These are phyloP conservation scores for Jamesozyma hellenica DNA, from an alignment of 805 yeast species.

Conservation along the genomic window DNA sequence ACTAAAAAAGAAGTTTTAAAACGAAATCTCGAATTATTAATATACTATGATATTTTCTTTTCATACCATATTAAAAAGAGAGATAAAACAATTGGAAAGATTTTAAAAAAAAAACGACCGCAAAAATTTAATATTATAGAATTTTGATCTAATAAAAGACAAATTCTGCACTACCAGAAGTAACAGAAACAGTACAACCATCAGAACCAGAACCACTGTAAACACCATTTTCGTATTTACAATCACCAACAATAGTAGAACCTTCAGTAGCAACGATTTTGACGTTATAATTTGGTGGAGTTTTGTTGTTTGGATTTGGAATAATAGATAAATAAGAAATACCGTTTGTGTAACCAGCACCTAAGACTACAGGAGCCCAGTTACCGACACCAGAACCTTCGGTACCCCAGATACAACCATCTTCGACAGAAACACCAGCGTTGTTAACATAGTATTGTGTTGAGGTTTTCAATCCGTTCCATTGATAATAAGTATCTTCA, in stretches of 20 bases:
- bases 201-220: slow-evolving; percentile 41
- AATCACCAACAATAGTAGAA: slow-evolving; percentile 58
- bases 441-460: slow-evolving; percentile 96
- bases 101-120: neutral
- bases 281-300: slow-evolving; percentile 62
- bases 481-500: slow-evolving; percentile 64
- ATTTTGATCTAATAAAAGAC: slow-evolving; percentile 43
- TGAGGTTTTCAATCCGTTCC: slow-evolving; percentile 78
- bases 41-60: too few relatives aligned
- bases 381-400: slow-evolving; percentile 78
- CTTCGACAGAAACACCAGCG: slow-evolving; percentile 84
- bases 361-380: slow-evolving; percentile 96
- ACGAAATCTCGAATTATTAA: too few relatives aligned
- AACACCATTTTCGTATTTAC: slow-evolving; percentile 73
- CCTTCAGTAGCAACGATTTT: slow-evolving; percentile 67
- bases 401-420: slow-evolving; percentile 94
- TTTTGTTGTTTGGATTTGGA: slow-evolving; percentile 86
- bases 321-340: slow-evolving; percentile 79
- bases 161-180: slow-evolving; percentile 50
- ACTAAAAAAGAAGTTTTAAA: too few relatives aligned
- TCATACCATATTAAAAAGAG: too few relatives aligned
- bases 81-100: neutral
- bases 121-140: too few relatives aligned
- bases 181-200: slow-evolving; percentile 71
- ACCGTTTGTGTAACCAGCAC: slow-evolving; percentile 75